Evolutionary conservation across 495 filamentous ascomycete genomes (phyloP).

Genomic region (Sordaria brevicollis): DNA sequence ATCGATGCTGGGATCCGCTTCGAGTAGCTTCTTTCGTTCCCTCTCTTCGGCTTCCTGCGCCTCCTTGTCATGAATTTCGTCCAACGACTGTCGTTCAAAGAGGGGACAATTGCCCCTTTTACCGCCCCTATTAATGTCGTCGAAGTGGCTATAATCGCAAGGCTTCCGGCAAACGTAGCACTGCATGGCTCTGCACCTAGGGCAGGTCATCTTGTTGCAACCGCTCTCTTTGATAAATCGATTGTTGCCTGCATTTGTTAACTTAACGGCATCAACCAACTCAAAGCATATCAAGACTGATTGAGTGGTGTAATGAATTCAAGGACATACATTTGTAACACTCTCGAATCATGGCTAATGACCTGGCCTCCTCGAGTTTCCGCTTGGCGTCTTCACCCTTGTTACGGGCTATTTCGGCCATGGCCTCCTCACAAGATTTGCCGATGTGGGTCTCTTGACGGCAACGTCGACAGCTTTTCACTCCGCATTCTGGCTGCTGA

Average conservation of each 20-base stretch:
- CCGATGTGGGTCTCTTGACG: conserved; percentile 65
- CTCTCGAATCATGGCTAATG: conserved; percentile 60
- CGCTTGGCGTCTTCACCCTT: conserved; percentile 49
- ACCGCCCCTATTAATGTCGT: conserved; percentile 34
- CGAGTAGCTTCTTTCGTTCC: conserved; percentile 44
- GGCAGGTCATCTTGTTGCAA: conserved; percentile 77
- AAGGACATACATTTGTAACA: conserved; percentile 65
- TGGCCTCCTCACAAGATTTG: conserved; percentile 55
- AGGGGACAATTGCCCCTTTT: conserved; percentile 49
- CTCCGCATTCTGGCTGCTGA: conserved; percentile 51
- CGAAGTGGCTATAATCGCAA: conserved; percentile 42
- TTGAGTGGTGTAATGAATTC: no score
- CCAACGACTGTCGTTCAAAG: conserved; percentile 43
- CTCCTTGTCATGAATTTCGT: conserved; percentile 53
- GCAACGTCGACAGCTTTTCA: conserved; percentile 66
- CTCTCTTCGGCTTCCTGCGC: conserved; percentile 53
- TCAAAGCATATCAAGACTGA: no score
- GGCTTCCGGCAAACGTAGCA: conserved; percentile 67
- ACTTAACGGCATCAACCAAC: no score
- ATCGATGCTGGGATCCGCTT: conserved; percentile 49
- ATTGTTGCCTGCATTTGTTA: conserved; percentile 36
- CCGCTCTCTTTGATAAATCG: conserved; percentile 66
- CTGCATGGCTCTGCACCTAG: conserved; percentile 46
- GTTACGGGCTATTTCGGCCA: conserved; percentile 34
- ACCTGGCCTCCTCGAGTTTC: conserved; percentile 74